A percentile compares a stretch with the other conserved stretches of the same genome.
Evolutionary conservation across 2,329 filamentous ascomycete species (phyloP).

Genomic region (Hysterium pulicare): DNA sequence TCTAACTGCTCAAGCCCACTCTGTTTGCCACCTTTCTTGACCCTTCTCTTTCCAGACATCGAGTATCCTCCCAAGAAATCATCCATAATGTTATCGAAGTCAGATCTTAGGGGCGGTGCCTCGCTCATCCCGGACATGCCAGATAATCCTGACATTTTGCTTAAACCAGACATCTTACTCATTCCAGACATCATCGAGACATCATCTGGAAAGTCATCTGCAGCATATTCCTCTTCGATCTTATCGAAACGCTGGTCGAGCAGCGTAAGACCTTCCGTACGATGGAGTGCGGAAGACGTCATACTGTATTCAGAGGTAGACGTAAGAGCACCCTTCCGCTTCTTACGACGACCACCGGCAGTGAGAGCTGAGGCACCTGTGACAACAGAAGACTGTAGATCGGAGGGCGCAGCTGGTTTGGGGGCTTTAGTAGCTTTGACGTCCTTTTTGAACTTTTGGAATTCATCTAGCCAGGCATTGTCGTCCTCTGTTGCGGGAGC

Average conservation of each 20-base stretch:
- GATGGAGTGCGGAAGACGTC: conserved; percentile 81
- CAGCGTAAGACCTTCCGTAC: conserved; percentile 81
- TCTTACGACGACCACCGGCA: conserved; percentile 75
- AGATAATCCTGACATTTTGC: conserved; percentile 31
- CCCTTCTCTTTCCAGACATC: conserved; percentile 63
- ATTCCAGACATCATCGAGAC: conserved; percentile 47
- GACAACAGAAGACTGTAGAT: conserved; percentile 66
- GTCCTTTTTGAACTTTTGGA: conserved; percentile 90
- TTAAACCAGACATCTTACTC: conserved; percentile 50
- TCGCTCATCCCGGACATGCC: conserved; percentile 30
- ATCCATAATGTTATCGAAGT: conserved; percentile 89
- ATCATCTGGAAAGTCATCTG: conserved; percentile 41
- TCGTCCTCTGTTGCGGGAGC: conserved; percentile 47
- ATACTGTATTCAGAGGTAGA: conserved; percentile 85
- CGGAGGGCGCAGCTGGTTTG: conserved; percentile 52
- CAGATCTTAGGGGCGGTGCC: conserved; percentile 60
- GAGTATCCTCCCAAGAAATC: conserved; percentile 79
- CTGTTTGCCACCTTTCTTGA: conserved; percentile 77
- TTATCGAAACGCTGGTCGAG: conserved; percentile 89
- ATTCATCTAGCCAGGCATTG: conserved; percentile 86
- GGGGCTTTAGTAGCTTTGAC: conserved; percentile 44
- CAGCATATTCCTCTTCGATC: conserved; percentile 76
- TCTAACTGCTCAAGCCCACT: conserved; percentile 86
- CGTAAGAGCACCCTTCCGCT: conserved; percentile 90
- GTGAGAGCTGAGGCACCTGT: conserved; percentile 68